Evolutionary conservation across 2,329 filamentous ascomycete species (phyloP).

Genomic region (Leptographium galeiforme): DNA sequence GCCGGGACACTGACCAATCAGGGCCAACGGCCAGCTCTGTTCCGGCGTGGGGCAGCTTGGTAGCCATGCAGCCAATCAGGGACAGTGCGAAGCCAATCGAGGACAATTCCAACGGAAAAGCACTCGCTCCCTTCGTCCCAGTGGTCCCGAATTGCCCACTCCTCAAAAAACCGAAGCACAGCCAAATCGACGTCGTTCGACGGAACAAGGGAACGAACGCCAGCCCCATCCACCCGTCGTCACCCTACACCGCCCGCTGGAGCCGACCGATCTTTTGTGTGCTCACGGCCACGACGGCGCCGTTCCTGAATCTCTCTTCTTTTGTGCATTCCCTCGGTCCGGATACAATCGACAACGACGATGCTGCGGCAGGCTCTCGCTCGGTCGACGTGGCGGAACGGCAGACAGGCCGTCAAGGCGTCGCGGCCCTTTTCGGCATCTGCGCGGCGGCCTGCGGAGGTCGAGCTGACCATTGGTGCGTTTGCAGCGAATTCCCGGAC

Average conservation of each 20-base stretch:
- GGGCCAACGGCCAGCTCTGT: constrained; percentile 4
- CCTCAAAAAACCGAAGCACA: constrained; percentile 7
- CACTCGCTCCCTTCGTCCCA: constrained; percentile 11
- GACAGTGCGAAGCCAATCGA: constrained; percentile 12
- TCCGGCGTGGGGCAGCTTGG: constrained; percentile 6
- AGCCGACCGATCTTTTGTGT: neutral
- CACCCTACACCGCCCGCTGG: neutral
- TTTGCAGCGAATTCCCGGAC: constrained; percentile 8
- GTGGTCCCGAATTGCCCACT: constrained; percentile 8
- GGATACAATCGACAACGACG: constrained; percentile 19
- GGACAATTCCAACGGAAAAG: constrained; percentile 10
- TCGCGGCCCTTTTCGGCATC: constrained; percentile 74
- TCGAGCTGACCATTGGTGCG: constrained; percentile 90
- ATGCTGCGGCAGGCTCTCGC: constrained; percentile 57
- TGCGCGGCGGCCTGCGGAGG: constrained; percentile 68
- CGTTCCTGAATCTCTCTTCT: constrained; percentile 2
- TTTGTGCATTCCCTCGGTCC: constrained; percentile 14
- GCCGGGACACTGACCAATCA: constrained; percentile 8
- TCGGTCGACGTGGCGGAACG: constrained; percentile 54
- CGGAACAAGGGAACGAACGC: neutral
- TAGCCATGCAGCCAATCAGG: constrained; percentile 7
- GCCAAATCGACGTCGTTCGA: neutral
- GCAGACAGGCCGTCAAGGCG: constrained; percentile 44
- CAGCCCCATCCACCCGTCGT: neutral
- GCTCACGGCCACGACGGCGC: constrained; percentile 3